A percentile compares a stretch with the other conserved stretches of the same genome.
Evolutionary conservation across 768 basidiomycete species (phyloP).

Genomic region (Rhodotorula graminis): DNA sequence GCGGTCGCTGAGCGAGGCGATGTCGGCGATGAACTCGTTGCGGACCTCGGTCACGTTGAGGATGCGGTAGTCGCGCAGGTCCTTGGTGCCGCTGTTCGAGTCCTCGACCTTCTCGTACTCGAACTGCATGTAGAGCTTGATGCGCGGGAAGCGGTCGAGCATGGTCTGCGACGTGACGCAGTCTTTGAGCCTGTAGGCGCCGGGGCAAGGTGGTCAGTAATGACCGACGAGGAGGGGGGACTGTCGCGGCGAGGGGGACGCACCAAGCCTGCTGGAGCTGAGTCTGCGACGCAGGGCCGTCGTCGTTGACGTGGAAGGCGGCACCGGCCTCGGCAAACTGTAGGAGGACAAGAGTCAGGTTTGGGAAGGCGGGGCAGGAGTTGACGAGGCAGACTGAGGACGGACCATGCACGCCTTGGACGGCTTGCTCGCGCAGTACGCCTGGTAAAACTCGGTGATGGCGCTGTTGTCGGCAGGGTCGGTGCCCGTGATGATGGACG

Average conservation of each 20-base stretch:
- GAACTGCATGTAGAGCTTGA: constrained; percentile 45
- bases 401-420: constrained; percentile 43
- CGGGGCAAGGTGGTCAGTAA: background rate
- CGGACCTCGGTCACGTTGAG: constrained; percentile 40
- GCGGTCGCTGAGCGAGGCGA: constrained; percentile 30
- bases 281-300: constrained; percentile 20
- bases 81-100: constrained; percentile 28
- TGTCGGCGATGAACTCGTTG: constrained; percentile 29
- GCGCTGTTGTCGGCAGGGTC: constrained; percentile 13
- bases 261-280: constrained; percentile 39
- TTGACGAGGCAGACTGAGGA: background rate
- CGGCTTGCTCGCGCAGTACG: constrained; percentile 39
- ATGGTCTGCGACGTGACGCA: constrained; percentile 40
- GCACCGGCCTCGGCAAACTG: constrained; percentile 43
- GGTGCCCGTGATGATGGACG: constrained; percentile 31
- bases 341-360: too few species aligned
- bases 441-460: constrained; percentile 37
- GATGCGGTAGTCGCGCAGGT: constrained; percentile 42
- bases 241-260: background rate
- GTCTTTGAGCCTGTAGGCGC: constrained; percentile 35
- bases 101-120: constrained; percentile 44
- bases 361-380: too few species aligned
- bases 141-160: constrained; percentile 39
- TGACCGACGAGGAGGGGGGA: background rate
- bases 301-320: constrained; percentile 38